These are phyloP conservation scores for Didymella keratinophila DNA, from an alignment of 2,329 filamentous ascomycete species.

Conservation along the genomic window DNA sequence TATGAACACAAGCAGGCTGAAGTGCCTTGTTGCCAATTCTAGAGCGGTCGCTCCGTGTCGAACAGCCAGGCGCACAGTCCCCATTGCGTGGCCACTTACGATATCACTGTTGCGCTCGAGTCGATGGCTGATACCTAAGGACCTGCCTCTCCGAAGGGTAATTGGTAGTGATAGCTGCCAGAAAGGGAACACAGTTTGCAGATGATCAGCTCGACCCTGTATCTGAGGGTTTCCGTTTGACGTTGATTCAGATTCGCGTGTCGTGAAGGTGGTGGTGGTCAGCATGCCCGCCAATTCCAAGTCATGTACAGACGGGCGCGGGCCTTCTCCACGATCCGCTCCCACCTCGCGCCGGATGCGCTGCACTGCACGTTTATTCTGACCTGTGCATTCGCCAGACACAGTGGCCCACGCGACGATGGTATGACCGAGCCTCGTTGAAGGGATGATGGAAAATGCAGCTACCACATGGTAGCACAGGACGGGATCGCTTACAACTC, in stretches of 20 bases:
- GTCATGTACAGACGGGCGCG: conserved; percentile 42
- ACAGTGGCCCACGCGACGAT: conserved; percentile 45
- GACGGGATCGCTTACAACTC: conserved; percentile 40
- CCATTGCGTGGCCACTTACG: conserved; percentile 39
- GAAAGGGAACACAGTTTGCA: neutral
- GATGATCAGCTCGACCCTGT: conserved; percentile 3
- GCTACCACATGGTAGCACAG: conserved; percentile 37
- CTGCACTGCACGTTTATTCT: conserved; percentile 54
- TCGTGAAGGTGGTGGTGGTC: conserved; percentile 38
- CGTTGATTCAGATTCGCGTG: conserved; percentile 11
- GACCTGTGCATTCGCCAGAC: conserved; percentile 47
- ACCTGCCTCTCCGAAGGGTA: conserved; percentile 17
- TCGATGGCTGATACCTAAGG: conserved; percentile 32
- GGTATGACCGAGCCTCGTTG: conserved; percentile 39
- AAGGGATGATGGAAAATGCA: conserved; percentile 18
- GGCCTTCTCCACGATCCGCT: conserved; percentile 47
- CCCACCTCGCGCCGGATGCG: conserved; percentile 48
- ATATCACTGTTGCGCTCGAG: conserved; percentile 35
- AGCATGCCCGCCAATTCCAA: conserved; percentile 37
- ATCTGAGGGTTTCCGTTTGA: conserved; percentile 2
- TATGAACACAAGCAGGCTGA: neutral
- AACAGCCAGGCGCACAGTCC: conserved; percentile 43
- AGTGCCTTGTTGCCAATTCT: conserved; percentile 31
- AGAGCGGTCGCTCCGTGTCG: conserved; percentile 43
- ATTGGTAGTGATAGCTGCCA: conserved; percentile 1